Base-by-base conservation (phyloP, 495 filamentous ascomycete genomes). In the Pseudomonodictys pantanalensis region DNA sequence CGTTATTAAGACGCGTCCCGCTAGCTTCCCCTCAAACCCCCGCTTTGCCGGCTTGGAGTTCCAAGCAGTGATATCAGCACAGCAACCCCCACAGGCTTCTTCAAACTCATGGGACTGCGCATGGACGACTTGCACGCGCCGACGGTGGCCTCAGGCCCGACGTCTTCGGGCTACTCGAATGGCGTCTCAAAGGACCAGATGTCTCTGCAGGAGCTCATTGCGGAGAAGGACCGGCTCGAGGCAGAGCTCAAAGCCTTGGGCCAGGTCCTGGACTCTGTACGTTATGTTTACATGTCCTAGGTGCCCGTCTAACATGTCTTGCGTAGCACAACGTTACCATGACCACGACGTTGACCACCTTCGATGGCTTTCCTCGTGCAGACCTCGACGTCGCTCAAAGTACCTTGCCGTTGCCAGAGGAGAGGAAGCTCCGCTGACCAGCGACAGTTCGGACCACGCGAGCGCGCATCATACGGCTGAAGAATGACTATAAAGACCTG, bases 361-460 rank as follows among this genome's bases (percentile, higher is more conserved):
- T 86, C 52, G 95, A 99, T 74, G 95, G 92, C 47, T 99, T 88
- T 71, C 95, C 95, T 29, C 82, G 95, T 65, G 85, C 86, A 61
- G 95, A 99, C 72, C 84, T 99, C 53, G 95, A 99, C 71, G 86
- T 99, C 61, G 89, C 95, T 28, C 92, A 96, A 75, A 95, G 90
- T 93, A 84, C 66, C 80, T 44, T 22, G 11, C 15, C 54, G 23
- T 23, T 32, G 2, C 39, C 41, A 9, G 17, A 4, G 7, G 12
- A 2, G 8, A 6, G n/a, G 11, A 18, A 28, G 15, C 15, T 15
- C 18, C 15, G 15, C 42, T 67, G 24, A 69, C 52, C 26, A 33
- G 1, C 12, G 32, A 33, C 65, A 95, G 90, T 99, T 68, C 89
- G 95, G 41, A 95, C 89, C 9, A 96, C 92, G 15, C 79, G 95